A percentile compares a stretch with the other conserved stretches of the same genome.
Conservation (phyloP, 2,329 filamentous ascomycete species). For the Xylariomycetidae sp. region DNA sequence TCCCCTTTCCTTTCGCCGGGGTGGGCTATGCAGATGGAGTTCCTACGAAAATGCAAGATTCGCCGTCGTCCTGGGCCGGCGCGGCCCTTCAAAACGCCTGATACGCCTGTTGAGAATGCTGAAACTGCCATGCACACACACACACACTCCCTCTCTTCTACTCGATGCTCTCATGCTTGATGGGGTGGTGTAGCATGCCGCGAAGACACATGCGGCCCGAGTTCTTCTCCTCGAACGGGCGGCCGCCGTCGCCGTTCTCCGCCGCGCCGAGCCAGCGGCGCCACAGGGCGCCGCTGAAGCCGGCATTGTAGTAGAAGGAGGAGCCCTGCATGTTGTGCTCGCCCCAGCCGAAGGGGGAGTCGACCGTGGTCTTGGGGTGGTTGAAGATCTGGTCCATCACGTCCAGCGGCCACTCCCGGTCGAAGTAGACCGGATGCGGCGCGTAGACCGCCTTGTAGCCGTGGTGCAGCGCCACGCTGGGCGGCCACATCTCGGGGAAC, state of each 20-base stretch:
- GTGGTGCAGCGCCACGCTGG: conserved; percentile 49
- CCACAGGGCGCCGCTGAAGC: conserved; percentile 57
- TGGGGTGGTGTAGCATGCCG: conserved; percentile 58
- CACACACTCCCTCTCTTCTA: conserved; percentile 6
- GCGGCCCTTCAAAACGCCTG: too few relatives aligned
- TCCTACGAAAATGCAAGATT: too few relatives aligned
- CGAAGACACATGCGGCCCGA: conserved; percentile 56
- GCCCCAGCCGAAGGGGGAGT: conserved; percentile 51
- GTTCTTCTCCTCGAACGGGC: conserved; percentile 26
- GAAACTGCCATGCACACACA: too few relatives aligned
- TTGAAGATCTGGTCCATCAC: conserved; percentile 61
- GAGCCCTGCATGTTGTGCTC: conserved; percentile 63
- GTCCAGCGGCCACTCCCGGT: conserved; percentile 51
- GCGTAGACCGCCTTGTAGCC: conserved; percentile 89
- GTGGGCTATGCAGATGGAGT: too few relatives aligned
- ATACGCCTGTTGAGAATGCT: too few relatives aligned
- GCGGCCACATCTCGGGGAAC: conserved; percentile 59
- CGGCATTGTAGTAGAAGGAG: conserved; percentile 61
- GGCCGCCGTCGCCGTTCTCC: conserved; percentile 23
- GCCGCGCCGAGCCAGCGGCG: conserved; percentile 48
- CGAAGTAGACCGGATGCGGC: conserved; percentile 61
- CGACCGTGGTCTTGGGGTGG: conserved; percentile 43
- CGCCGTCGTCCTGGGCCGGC: too few relatives aligned
- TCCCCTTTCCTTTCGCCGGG: too few relatives aligned
- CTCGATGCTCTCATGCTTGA: conserved; percentile 40